A percentile compares a stretch with the other conserved stretches of the same genome.
These are phyloP conservation scores for Dendrobium chrysotoxum DNA, from an alignment of 106 monocot species.

Conservation along the genomic window DNA sequence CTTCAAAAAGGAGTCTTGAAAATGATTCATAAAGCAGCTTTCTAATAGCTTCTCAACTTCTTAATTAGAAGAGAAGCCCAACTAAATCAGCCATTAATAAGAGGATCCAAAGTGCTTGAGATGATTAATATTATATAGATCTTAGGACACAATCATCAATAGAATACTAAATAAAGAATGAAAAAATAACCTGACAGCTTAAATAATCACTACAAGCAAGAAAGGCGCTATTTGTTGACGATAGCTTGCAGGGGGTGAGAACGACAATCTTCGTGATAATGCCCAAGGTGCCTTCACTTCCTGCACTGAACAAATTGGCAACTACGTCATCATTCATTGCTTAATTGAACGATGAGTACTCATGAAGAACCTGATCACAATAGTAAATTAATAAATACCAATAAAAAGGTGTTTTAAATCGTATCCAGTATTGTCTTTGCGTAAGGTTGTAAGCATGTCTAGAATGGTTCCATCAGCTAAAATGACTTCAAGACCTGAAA, in stretches of 20 bases:
- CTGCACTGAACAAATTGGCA: constrained; percentile 26
- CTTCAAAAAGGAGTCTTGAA: too few relatives aligned
- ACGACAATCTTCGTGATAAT: constrained; percentile 87
- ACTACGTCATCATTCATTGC: constrained; percentile 1
- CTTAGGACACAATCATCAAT: background rate
- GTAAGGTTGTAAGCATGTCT: constrained; percentile 86
- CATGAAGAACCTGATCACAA: background rate
- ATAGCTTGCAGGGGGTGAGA: constrained; percentile 69
- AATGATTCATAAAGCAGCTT: too few relatives aligned
- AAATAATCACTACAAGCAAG: constrained; percentile 85
- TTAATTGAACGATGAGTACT: background rate
- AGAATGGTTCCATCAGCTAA: constrained; percentile 85
- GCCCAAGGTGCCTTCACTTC: constrained; percentile 97
- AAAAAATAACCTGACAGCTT: constrained; percentile 70
- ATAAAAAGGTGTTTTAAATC: constrained; percentile 96
- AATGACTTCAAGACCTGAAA: constrained; percentile 92
- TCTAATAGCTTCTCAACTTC: background rate
- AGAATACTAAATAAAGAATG: background rate
- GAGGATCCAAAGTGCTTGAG: background rate
- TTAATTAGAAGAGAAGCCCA: background rate
- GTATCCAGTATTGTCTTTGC: constrained; percentile 98
- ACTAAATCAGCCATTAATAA: background rate
- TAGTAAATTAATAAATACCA: constrained; percentile 29
- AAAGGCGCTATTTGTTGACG: constrained; percentile 77
- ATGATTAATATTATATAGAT: background rate